Evolutionary conservation across 257 asterid genomes (phyloP), one percentile per base, ranked within the genome.

Genomic region (Marsdenia floribunda): DNA sequence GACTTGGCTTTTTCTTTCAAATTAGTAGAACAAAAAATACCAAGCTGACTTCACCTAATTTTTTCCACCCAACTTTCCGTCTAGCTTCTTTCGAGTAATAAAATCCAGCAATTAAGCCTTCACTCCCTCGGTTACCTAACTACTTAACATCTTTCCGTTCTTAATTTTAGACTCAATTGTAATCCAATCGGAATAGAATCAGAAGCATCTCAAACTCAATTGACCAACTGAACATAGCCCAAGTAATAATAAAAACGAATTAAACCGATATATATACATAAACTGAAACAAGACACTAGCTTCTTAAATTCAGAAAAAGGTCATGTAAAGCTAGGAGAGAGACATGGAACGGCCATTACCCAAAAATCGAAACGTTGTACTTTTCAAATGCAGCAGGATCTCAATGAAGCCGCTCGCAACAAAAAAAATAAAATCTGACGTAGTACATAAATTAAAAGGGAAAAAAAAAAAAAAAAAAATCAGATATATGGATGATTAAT

Each of bases 361-460:
- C 5, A 71, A 70, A 70, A 29, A 50, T 61, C 46, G 4, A 63
- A 70, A 50, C 72, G 60, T 63, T 29, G 1, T 21, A 35, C 72
- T 8, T 35, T 19, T 47, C 6, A 52, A 71, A 15, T n/a, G 15
- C 80, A 42, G n/a, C 80, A 42, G n/a, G 68, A 70, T 77, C 76
- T 52, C 16, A 57, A 57, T 11, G 24, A 46, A n/a, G 21, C 19
- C 46, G 18, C 49, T 54, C 22, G 24, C 7, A 12, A 63, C 24
- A 11, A 68, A 54, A 42, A 42, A 33, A 67, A 40, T n/a, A 67
- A 68, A 6, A 42, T 58, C 73, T 63, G 63, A 71, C 50, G 24
- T 11, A 18, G 50, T 33, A 13, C 2, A 44, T 0, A 44, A 8
- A 44, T 44, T 44, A 44, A 44, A 44, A 29, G 33, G 33, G 49